Percentiles rank a stretch among this genome's conserved stretches.
Conservation (phyloP, 106 monocot genomes). For the Allium cepa region DNA sequence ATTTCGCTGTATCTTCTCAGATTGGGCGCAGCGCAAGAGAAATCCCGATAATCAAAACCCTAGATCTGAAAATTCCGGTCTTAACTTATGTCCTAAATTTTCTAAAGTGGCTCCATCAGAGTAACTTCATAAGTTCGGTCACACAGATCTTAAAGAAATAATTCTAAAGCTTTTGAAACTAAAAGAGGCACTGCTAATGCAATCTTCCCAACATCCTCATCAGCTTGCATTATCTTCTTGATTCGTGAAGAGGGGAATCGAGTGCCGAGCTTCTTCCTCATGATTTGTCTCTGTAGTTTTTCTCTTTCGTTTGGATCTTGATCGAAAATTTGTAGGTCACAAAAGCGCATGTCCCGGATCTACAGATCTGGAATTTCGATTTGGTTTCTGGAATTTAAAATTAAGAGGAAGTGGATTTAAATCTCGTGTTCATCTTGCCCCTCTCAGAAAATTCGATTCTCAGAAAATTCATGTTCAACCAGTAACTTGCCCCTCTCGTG, state of each 20-base stretch:
- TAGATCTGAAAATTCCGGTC: background rate
- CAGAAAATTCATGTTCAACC: too few relatives aligned
- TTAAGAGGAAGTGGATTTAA: too few relatives aligned
- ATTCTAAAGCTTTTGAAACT: slow-evolving; percentile 96
- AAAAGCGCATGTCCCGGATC: slow-evolving; percentile 4
- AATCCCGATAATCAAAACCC: slow-evolving; percentile 14
- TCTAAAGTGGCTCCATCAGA: too few relatives aligned
- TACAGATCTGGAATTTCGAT: background rate
- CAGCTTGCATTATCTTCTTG: slow-evolving; percentile 99
- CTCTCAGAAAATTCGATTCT: too few relatives aligned
- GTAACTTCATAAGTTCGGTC: slow-evolving; percentile 95
- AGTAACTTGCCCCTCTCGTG: too few relatives aligned
- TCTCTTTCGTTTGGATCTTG: background rate
- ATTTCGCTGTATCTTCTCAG: slow-evolving; percentile 62
- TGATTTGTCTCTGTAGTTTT: slow-evolving; percentile 13
- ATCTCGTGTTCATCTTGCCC: too few relatives aligned
- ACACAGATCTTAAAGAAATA: slow-evolving; percentile 97
- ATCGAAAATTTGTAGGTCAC: background rate
- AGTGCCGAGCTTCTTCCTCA: slow-evolving; percentile 99
- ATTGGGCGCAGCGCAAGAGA: slow-evolving; percentile 51
- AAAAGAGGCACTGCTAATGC: slow-evolving; percentile 93
- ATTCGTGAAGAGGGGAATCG: slow-evolving; percentile 95
- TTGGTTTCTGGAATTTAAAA: too few relatives aligned
- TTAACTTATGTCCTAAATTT: too few relatives aligned
- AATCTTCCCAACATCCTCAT: slow-evolving; percentile 97